Evolutionary conservation across 2,329 filamentous ascomycete species (phyloP).

Genomic region (Corniculantispora saksenae): DNA sequence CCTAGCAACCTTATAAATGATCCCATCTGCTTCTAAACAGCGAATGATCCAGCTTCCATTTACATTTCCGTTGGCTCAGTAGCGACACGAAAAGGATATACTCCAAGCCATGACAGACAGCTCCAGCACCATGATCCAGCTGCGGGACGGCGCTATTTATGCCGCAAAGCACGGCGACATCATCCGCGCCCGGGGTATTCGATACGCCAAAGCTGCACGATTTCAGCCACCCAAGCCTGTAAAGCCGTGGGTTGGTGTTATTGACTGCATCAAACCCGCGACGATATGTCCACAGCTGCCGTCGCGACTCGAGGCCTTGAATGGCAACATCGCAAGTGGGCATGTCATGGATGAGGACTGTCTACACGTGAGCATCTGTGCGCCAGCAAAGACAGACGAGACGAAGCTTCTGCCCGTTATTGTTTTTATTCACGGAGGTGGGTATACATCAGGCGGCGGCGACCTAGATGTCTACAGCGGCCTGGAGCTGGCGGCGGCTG

Average conservation of each 20-base stretch:
- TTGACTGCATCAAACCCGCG: conserved; percentile 21
- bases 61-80: not conserved
- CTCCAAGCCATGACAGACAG: not conserved
- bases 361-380: conserved; percentile 21
- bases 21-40: too few species aligned
- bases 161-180: conserved; percentile 10
- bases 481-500: conserved; percentile 16
- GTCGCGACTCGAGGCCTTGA: conserved; percentile 20
- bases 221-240: conserved; percentile 20
- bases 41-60: too few species aligned
- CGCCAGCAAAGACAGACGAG: not conserved
- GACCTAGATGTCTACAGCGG: conserved; percentile 21
- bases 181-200: conserved; percentile 20
- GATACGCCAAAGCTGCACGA: conserved; percentile 21
- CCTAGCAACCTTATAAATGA: too few species aligned
- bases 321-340: conserved; percentile 17
- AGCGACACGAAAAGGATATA: not conserved
- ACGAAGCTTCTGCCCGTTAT: conserved; percentile 28
- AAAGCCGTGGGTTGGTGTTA: conserved; percentile 8
- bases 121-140: conserved; percentile 25
- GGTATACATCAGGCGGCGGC: conserved; percentile 23
- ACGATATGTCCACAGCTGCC: conserved; percentile 24
- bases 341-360: conserved; percentile 22
- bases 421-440: conserved; percentile 29
- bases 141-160: conserved; percentile 20